Evolutionary conservation across 2,329 filamentous ascomycete species (phyloP).

Genomic region (Trichoderma sp.): DNA sequence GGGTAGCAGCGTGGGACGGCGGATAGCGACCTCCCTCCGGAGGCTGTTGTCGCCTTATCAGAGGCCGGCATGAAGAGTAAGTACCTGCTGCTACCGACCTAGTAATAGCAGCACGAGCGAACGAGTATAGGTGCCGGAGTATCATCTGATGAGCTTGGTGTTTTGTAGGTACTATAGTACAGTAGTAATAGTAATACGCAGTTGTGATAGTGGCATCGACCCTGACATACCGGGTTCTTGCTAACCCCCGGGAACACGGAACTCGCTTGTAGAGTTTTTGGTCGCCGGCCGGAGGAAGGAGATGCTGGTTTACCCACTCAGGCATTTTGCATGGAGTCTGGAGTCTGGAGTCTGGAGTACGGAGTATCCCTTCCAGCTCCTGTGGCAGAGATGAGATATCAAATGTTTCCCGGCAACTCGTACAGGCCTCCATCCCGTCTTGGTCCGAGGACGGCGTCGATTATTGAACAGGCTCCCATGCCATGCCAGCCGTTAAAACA

Average conservation of each 20-base stretch:
- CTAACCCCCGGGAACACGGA: not conserved
- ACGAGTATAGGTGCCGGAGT: not conserved
- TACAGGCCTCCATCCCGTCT: not conserved
- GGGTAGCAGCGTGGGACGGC: not conserved
- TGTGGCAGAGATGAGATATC: not conserved
- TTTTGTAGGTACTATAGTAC: not conserved
- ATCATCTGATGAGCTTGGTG: not conserved
- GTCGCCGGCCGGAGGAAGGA: not conserved
- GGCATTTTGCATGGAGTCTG: not conserved
- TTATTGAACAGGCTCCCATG: not conserved
- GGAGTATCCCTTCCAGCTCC: not conserved
- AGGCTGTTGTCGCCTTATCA: not conserved
- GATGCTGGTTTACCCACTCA: not conserved
- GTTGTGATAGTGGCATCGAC: not conserved
- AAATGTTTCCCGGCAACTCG: not conserved
- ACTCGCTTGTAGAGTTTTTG: slow-evolving; percentile 10
- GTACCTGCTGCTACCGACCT: not conserved
- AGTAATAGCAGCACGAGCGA: not conserved
- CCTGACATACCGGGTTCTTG: not conserved
- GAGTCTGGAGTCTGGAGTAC: not conserved
- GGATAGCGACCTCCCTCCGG: not conserved
- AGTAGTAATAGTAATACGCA: not conserved
- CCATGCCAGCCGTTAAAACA: not conserved
- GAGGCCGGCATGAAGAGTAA: not conserved
- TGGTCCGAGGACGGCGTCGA: not conserved